Percentiles rank a stretch among this genome's conserved stretches.
Evolutionary conservation across 129 eudicot species (phyloP).

Genomic region (Deinandra increscens): DNA sequence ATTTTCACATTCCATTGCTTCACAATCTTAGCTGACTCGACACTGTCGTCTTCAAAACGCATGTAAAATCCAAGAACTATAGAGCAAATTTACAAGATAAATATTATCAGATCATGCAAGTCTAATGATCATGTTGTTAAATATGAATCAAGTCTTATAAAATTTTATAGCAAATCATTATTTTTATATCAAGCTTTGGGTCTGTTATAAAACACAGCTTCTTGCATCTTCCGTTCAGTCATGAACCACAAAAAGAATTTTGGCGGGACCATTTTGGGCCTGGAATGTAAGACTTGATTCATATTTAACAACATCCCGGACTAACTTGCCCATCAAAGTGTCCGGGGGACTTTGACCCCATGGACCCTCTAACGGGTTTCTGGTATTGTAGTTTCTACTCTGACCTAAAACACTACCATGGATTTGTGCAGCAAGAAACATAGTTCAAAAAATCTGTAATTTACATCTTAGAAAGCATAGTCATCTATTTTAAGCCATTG

Average conservation of each 20-base stretch:
- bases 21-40: slow-evolving; percentile 90
- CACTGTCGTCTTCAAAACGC: slow-evolving; percentile 98
- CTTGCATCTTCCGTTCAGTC: background rate
- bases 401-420: too few species aligned
- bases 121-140: background rate
- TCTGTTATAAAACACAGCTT: background rate
- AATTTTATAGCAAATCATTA: background rate
- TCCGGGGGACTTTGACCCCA: too few species aligned
- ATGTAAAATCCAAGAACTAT: slow-evolving; percentile 95
- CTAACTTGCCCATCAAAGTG: too few species aligned
- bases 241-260: background rate
- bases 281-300: too few species aligned
- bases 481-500: background rate
- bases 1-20: slow-evolving; percentile 99
- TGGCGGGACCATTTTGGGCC: too few species aligned
- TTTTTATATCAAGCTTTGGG: background rate
- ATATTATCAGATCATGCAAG: background rate
- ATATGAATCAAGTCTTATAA: background rate
- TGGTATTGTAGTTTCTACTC: too few species aligned
- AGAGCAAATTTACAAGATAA: slow-evolving; percentile 14
- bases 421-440: background rate
- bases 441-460: background rate
- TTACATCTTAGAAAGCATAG: background rate
- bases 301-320: too few species aligned
- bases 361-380: too few species aligned